Conservation (phyloP, 257 asterid species). For the Coffea eugenioides region DNA sequence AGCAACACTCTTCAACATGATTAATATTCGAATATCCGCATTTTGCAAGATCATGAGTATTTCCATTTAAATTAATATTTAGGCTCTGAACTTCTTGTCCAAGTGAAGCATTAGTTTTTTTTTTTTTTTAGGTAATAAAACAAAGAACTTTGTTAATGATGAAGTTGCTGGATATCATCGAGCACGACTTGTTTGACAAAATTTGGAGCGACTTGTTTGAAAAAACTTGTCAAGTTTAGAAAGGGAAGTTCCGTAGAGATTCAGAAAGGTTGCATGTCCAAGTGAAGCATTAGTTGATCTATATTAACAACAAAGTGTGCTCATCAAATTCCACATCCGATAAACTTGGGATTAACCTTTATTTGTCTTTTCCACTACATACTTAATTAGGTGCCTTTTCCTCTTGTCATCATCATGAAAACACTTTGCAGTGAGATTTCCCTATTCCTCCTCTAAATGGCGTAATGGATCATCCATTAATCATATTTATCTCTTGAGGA, state of each 20-base stretch:
- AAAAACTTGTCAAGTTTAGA: no score
- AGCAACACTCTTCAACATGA: neutral
- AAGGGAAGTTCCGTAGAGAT: no score
- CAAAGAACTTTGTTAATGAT: no score
- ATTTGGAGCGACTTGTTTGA: no score
- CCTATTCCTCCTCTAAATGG: neutral
- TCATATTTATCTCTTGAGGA: slow-evolving; percentile 3
- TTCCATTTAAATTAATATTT: neutral
- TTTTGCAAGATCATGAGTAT: neutral
- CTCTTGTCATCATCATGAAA: slow-evolving; percentile 2
- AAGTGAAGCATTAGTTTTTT: neutral
- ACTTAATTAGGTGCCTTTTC: neutral
- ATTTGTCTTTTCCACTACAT: neutral
- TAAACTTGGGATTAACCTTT: neutral
- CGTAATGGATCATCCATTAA: slow-evolving; percentile 11
- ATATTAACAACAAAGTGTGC: neutral
- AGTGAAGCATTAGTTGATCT: neutral
- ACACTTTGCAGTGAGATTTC: slow-evolving; percentile 5
- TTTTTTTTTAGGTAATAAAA: no score
- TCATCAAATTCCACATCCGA: neutral
- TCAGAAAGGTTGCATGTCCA: neutral
- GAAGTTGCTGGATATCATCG: no score
- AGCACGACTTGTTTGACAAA: no score
- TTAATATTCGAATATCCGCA: neutral
- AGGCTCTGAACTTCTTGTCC: neutral